Percentiles rank a stretch among this genome's conserved stretches.
phyloP scores from a whole-genome alignment of 2,329 filamentous ascomycete genomes.

The Ophiostoma sp. region DNA sequence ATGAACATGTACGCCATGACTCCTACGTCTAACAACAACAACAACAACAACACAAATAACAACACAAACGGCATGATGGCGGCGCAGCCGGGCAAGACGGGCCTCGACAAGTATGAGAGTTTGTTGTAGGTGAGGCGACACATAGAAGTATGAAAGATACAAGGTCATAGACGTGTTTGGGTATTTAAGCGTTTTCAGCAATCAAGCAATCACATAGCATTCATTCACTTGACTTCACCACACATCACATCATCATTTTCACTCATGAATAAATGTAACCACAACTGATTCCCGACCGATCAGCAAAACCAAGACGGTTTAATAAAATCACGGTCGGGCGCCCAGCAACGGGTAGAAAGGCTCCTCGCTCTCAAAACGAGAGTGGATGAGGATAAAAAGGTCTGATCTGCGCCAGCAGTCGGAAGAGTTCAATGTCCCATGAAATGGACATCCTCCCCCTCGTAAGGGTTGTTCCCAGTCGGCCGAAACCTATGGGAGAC shows the following conservation, averaged over 20 bases:
- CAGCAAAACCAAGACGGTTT: constrained; percentile 37
- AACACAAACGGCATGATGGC: constrained; percentile 32
- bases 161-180: not conserved
- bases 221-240: not conserved
- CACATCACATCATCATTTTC: not conserved
- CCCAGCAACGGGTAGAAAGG: constrained; percentile 37
- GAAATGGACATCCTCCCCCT: not conserved
- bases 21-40: constrained; percentile 30
- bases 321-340: constrained; percentile 34
- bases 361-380: constrained; percentile 16
- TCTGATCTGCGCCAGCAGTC: constrained; percentile 13
- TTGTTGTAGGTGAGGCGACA: constrained; percentile 47
- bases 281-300: constrained; percentile 38
- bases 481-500: not conserved
- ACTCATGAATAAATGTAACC: constrained; percentile 34
- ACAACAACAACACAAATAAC: constrained; percentile 6
- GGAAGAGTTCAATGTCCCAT: not conserved
- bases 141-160: not conserved
- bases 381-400: constrained; percentile 15
- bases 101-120: constrained; percentile 69
- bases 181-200: not conserved
- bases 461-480: constrained; percentile 8
- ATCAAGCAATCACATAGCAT: not conserved
- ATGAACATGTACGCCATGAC: constrained; percentile 37
- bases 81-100: constrained; percentile 46